These are phyloP conservation scores for Hansfordia pulvinata DNA, from an alignment of 2,329 filamentous ascomycete genomes.

Conservation along the genomic window DNA sequence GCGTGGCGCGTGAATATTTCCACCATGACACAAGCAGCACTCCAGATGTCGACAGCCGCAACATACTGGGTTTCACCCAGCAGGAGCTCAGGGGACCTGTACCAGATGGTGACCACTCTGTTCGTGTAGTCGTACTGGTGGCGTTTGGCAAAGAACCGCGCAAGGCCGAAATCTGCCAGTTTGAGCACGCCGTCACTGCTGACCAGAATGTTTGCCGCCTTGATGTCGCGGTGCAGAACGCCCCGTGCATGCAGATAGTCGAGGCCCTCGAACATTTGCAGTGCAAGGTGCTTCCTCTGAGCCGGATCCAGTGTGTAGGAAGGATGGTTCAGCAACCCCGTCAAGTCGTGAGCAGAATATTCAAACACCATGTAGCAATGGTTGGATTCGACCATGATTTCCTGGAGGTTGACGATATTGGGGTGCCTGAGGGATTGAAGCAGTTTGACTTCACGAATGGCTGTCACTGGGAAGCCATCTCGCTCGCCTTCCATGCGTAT, in stretches of 20 bases:
- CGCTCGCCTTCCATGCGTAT: conserved; percentile 90
- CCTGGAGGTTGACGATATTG: conserved; percentile 72
- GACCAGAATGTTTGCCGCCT: conserved; percentile 1
- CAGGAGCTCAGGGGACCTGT: conserved; percentile 79
- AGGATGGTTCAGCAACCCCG: conserved; percentile 87
- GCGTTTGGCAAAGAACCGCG: conserved; percentile 89
- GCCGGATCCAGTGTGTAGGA: conserved; percentile 72
- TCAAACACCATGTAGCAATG: conserved; percentile 99
- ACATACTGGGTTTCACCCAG: conserved; percentile 85
- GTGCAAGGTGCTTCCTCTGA: conserved; percentile 87
- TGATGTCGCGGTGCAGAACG: conserved; percentile 89
- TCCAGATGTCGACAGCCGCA: conserved; percentile 89
- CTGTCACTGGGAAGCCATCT: conserved; percentile 83
- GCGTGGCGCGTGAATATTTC: conserved; percentile 92
- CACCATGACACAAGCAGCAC: conserved; percentile 88
- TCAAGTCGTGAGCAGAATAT: conserved; percentile 91
- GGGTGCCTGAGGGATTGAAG: conserved; percentile 73
- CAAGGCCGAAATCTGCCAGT: conserved; percentile 88
- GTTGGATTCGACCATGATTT: conserved; percentile 97
- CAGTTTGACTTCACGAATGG: conserved; percentile 81
- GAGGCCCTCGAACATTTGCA: conserved; percentile 84
- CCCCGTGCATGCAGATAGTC: conserved; percentile 87
- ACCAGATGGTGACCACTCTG: conserved; percentile 98
- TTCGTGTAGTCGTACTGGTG: conserved; percentile 94
- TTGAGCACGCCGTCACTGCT: conserved; percentile 1